phyloP scores from a whole-genome alignment of 768 basidiomycete species.

The Phanerochaete carnosa region DNA sequence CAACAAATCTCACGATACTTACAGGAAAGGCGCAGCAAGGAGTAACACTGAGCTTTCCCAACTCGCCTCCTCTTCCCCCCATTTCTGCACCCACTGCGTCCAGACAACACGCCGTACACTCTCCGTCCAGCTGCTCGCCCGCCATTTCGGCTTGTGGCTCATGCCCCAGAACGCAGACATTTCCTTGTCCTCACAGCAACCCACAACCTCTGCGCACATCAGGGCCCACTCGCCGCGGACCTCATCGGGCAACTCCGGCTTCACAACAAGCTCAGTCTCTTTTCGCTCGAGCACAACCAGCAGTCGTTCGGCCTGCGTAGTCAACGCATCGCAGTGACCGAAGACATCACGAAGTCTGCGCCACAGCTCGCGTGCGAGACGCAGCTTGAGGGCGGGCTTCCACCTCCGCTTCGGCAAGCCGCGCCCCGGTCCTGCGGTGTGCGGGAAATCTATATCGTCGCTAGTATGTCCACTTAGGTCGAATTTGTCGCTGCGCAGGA shows the following conservation, averaged over 20 bases:
- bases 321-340: slow-evolving; percentile 36
- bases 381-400: slow-evolving; percentile 55
- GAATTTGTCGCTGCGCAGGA: slow-evolving; percentile 18
- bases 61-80: slow-evolving; percentile 42
- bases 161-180: slow-evolving; percentile 42
- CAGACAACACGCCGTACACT: slow-evolving; percentile 52
- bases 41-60: slow-evolving; percentile 57
- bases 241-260: slow-evolving; percentile 39
- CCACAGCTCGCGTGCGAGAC: slow-evolving; percentile 60
- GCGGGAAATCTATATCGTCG: slow-evolving; percentile 11
- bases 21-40: slow-evolving; percentile 63
- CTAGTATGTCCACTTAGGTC: slow-evolving; percentile 15
- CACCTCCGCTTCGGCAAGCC: slow-evolving; percentile 12
- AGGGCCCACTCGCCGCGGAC: slow-evolving; percentile 56
- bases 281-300: slow-evolving; percentile 46
- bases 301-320: slow-evolving; percentile 42
- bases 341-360: slow-evolving; percentile 38
- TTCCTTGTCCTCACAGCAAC: slow-evolving; percentile 40
- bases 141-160: slow-evolving; percentile 22
- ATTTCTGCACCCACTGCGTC: slow-evolving; percentile 52
- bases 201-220: slow-evolving; percentile 53
- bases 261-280: slow-evolving; percentile 42
- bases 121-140: slow-evolving; percentile 29
- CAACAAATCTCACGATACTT: slow-evolving; percentile 24
- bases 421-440: slow-evolving; percentile 9